phyloP scores from a whole-genome alignment of 352 stramenopile species.

The Halophytophthora batemanensis region DNA sequence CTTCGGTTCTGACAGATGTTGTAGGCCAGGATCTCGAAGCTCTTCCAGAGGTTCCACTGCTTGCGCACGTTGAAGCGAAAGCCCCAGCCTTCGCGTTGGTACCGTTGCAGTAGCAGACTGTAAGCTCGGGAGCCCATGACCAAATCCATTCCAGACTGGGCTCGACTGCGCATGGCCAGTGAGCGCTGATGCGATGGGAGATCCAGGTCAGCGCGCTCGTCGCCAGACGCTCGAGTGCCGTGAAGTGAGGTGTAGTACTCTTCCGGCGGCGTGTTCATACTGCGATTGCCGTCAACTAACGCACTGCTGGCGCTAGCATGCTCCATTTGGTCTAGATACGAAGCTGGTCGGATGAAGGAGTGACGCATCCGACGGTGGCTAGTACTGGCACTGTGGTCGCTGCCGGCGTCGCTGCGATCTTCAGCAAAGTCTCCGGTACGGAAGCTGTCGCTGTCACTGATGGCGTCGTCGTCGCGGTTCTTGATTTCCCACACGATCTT shows the following conservation, averaged over 20 bases:
- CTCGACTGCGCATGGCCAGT: conserved; percentile 33
- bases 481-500: conserved; percentile 73
- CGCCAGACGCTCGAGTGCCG: conserved; percentile 10
- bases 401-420: conserved; percentile 14
- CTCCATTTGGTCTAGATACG: conserved; percentile 15
- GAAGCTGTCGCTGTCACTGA: conserved; percentile 25
- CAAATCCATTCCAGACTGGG: conserved; percentile 72
- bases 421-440: conserved; percentile 17
- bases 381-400: conserved; percentile 19
- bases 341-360: conserved; percentile 25
- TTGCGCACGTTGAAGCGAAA: conserved; percentile 80
- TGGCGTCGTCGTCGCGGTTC: conserved; percentile 23
- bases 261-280: conserved; percentile 20
- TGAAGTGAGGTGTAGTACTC: conserved; percentile 22
- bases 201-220: conserved; percentile 9
- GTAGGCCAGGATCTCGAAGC: conserved; percentile 85
- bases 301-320: conserved; percentile 14
- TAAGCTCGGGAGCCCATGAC: conserved; percentile 73
- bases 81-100: conserved; percentile 75
- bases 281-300: conserved; percentile 16
- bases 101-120: conserved; percentile 65
- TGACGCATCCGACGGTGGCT: conserved; percentile 22
- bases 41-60: conserved; percentile 87
- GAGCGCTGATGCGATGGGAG: no score
- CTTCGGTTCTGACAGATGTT: conserved; percentile 87